Evolutionary conservation across 2,329 filamentous ascomycete genomes (phyloP).

Genomic region (Beauveria rudraprayagi): DNA sequence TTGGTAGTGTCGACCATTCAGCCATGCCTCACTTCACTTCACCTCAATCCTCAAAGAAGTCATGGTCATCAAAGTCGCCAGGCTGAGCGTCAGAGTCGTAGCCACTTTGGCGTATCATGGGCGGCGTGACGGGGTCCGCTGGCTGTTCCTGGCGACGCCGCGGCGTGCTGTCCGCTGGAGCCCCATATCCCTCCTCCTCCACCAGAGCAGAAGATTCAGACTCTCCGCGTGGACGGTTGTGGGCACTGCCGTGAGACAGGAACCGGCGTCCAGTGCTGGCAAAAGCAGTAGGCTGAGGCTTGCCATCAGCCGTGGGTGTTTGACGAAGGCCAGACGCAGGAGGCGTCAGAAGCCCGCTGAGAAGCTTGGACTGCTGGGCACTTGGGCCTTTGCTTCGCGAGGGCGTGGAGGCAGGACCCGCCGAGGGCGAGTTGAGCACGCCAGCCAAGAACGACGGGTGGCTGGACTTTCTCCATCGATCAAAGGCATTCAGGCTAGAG

Average conservation of each 20-base stretch:
- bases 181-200: constrained; percentile 26
- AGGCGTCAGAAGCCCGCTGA: constrained; percentile 82
- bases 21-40: background rate
- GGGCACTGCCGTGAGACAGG: constrained; percentile 33
- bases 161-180: constrained; percentile 34
- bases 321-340: constrained; percentile 66
- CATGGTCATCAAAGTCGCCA: constrained; percentile 51
- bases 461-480: constrained; percentile 76
- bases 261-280: constrained; percentile 51
- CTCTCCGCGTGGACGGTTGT: constrained; percentile 20
- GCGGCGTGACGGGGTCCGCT: constrained; percentile 46
- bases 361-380: constrained; percentile 43
- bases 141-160: constrained; percentile 29
- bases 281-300: constrained; percentile 52
- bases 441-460: constrained; percentile 44
- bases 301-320: constrained; percentile 37
- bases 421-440: constrained; percentile 35
- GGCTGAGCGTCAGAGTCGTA: constrained; percentile 56
- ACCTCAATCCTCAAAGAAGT: constrained; percentile 44
- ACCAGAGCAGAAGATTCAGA: constrained; percentile 22
- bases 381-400: constrained; percentile 48
- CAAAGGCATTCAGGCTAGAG: constrained; percentile 81
- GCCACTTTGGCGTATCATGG: constrained; percentile 49
- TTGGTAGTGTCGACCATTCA: background rate
- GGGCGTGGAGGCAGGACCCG: constrained; percentile 44